These are phyloP conservation scores for Leptomonas pyrrhocoris DNA, from an alignment of 208 protist genomes.

Conservation along the genomic window DNA sequence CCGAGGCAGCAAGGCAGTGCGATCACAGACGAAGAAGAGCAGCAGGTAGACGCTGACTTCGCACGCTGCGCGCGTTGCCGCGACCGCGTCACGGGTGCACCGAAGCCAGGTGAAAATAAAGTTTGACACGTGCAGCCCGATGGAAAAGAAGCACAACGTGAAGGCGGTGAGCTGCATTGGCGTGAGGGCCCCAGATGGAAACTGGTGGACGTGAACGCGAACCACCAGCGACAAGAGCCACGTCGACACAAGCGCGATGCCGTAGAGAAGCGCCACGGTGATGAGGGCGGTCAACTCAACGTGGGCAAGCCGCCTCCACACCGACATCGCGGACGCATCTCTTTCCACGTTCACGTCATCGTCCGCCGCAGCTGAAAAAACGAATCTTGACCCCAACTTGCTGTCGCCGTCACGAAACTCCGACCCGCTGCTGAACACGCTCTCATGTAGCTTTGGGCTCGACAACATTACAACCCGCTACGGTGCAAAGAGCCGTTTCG, in stretches of 20 bases:
- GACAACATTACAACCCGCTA: not conserved
- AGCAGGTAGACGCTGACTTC: slow-evolving; percentile 39
- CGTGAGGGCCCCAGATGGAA: slow-evolving; percentile 34
- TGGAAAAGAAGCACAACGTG: slow-evolving; percentile 25
- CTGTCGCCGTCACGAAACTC: not conserved
- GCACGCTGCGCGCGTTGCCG: not conserved
- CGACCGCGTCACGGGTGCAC: slow-evolving; percentile 8
- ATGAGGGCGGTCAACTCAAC: not conserved
- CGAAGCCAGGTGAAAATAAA: slow-evolving; percentile 8
- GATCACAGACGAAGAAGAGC: slow-evolving; percentile 42
- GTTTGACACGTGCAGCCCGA: slow-evolving; percentile 19
- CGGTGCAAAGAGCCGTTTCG: not conserved
- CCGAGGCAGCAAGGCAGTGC: slow-evolving; percentile 35
- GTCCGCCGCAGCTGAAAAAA: not conserved
- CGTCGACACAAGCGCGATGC: slow-evolving; percentile 17
- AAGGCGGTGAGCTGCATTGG: slow-evolving; percentile 34
- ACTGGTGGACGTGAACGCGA: slow-evolving; percentile 15
- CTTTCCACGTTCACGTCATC: not conserved
- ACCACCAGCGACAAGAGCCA: slow-evolving; percentile 25
- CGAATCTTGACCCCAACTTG: not conserved
- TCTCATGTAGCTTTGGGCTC: not conserved
- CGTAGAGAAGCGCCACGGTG: slow-evolving; percentile 22
- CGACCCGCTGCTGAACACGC: not conserved
- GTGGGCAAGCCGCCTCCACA: slow-evolving; percentile 1
- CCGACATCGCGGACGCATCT: not conserved